Base-by-base conservation (phyloP, 225 moss, liverwort and hornwort genomes). In the Asterella californica region DNA sequence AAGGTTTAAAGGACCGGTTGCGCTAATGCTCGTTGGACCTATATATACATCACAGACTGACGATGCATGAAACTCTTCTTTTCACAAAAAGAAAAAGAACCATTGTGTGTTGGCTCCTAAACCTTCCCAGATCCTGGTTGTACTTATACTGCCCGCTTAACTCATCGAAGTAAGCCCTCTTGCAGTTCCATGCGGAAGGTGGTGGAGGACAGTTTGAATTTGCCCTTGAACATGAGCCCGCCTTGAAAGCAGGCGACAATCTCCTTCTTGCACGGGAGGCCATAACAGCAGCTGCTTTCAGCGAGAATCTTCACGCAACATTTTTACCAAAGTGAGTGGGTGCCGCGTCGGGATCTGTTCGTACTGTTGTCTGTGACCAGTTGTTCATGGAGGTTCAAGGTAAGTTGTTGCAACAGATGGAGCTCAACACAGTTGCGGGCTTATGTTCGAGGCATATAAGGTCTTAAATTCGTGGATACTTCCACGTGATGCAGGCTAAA, bases 131-230 rank as follows among this genome's bases (percentile, higher is more conserved):
- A 70, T 42, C 42, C 42, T 42, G 42, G 32, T 57, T 54, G 48
- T 21, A 67, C 5, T 27, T 34, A 67, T 2, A 32, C 36, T 15
- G 32, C 54, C 36, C 36, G 32, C 54, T 55, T 10, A 46, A 25
- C n/a, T 6, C 10, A 45, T 42, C 7, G 74, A 14, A 48, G 5
- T 48, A 10, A 42, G 46, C 53, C 59, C n/a, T 78, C 66, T 65
- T 47, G 62, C 91, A 96, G 94, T 91, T 94, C 80, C 92, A 92
- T 76, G 81, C 85, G 69, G 91, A 92, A 86, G 90, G 78, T 10
- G 96, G 96, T 74, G 89, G 92, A 69, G 96, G 96, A 53, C 96
- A 92, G 81, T 91, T 94, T 81, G 92, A 92, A 80, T 59, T 94
- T 73, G 75, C 85, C 49, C 55, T 94, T 25, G 88, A 74, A 52